Evolutionary conservation across 202 grass and related monocot species (phyloP), one percentile per base, ranked within the genome.

Genomic region (Eragrostis tef): DNA sequence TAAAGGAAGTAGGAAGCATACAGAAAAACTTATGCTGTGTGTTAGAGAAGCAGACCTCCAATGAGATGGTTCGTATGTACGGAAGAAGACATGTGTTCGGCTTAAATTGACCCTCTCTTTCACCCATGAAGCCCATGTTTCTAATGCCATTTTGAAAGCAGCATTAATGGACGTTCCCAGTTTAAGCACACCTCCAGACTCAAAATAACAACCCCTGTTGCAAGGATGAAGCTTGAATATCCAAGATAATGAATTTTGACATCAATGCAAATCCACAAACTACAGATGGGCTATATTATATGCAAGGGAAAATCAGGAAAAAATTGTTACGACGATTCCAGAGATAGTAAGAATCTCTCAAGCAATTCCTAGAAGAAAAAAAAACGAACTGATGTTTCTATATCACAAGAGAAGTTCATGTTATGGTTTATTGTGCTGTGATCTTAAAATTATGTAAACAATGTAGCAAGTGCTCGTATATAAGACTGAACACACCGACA

Each of bases 191-290:
- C 90, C 92, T 58, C 88, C 88, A 71, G 56, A 83, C 85, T 98
- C 90, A 85, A 98, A 93, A 91, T 98, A 98, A 85, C 92, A 98
- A 75, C 95, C 95, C 92, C 95, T 98, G 90, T 85, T 45, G 39
- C 13, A 77, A 91, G 67, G 36, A 86, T 56, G 52, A 86, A 81
- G 15, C 63, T 49, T 82, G 19, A 75, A 51, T 31, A 8, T 81
- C 70, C 24, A 21, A 79, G 31, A 68, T 70, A 19, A 73, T 61
- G 36, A 69, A 57, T 4, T 31, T 31, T 68, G 64, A 31, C 19
- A 9, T 52, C 22, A 63, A 53, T 11, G 31, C 7, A 52, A 67
- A 43, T 78, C 26, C 3, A 73, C 20, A 73, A 73, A 78, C 8
- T 47, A 69, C 6, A 52, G n/a, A 49, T 41, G 19, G 6, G 3